Conservation (phyloP, 176 grass and related monocot genomes). For the Avena atlantica region DNA sequence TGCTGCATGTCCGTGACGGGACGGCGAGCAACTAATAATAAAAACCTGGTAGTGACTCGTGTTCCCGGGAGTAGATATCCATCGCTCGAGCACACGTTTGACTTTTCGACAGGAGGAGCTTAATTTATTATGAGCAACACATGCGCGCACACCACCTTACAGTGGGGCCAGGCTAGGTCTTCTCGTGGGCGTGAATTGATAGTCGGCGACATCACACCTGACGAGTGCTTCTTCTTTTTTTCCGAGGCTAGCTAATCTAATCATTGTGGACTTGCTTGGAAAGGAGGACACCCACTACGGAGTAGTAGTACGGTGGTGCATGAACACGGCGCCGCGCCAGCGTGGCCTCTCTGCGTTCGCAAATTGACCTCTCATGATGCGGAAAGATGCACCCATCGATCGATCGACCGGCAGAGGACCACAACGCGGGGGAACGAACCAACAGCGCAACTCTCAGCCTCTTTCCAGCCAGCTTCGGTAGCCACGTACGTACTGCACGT, state of each 20-base stretch:
- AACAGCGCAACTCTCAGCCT: background rate
- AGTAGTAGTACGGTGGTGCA: background rate
- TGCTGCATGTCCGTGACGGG: background rate
- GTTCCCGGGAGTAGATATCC: background rate
- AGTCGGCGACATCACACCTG: slow-evolving; percentile 50
- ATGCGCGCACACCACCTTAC: background rate
- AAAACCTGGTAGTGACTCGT: background rate
- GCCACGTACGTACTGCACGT: slow-evolving; percentile 1
- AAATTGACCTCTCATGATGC: slow-evolving; percentile 44
- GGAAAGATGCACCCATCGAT: background rate
- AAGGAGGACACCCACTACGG: slow-evolving; percentile 55
- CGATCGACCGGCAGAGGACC: slow-evolving; percentile 18
- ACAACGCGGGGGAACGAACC: background rate
- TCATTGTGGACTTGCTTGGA: slow-evolving; percentile 54
- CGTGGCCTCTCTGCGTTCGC: background rate
- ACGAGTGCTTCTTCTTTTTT: slow-evolving; percentile 39
- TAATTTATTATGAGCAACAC: background rate
- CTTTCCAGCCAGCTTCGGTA: slow-evolving; percentile 12
- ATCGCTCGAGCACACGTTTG: background rate
- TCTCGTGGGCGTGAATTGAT: slow-evolving; percentile 25
- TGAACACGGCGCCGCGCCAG: background rate
- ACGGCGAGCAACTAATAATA: background rate
- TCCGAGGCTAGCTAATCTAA: background rate
- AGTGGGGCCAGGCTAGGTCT: slow-evolving; percentile 21
- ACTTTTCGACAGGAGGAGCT: background rate